Evolutionary conservation across 495 filamentous ascomycete species (phyloP), one percentile per base, ranked within the genome.

Genomic region (Lasiosphaeris hirsuta): DNA sequence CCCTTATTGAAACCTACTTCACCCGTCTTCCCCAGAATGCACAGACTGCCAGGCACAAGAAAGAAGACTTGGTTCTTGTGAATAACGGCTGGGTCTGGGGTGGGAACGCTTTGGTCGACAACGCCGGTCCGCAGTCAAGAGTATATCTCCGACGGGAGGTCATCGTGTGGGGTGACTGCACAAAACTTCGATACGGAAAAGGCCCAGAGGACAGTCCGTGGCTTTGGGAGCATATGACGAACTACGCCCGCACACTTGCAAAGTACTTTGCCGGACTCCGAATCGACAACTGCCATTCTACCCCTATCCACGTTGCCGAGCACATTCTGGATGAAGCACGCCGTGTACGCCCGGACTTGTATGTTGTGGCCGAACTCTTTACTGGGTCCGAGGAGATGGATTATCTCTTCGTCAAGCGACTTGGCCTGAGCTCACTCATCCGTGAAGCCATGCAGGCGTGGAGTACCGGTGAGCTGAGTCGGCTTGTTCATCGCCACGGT

Each of bases 31-130:
- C 94, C 2, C 66, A 79, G 34, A 96, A 96, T 59, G 84, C 88
- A 6, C 80, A 78, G 33, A 96, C 95, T 0, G 81, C 81, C 58
- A 86, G 89, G 69, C 86, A 96, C 65, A 84, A 84, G 42, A 77
- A 84, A 2, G 88, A 88, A 55, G 84, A 88, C 46, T 74, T 97
- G 36, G 90, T 90, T 3, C 73, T 99, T 14, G 92, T 87, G 34
- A 97, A 96, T 73, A 99, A 99, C 67, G 95, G 95, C 56, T 99
- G 95, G 95, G 90, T 97, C 15, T 99, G 95, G 95, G 91, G 90
- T 59, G 92, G 94, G 11, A 91, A 96, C 67, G 92, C 91, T 0
- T 82, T 97, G 72, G 84, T 88, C 19, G 95, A 99, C 71, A 93
- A 96, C 68, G 95, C 95, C 14, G 95, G 95, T 0, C 87, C 90